These are phyloP conservation scores for Euclidium syriacum DNA, from an alignment of 345 rosid genomes.

Conservation along the genomic window DNA sequence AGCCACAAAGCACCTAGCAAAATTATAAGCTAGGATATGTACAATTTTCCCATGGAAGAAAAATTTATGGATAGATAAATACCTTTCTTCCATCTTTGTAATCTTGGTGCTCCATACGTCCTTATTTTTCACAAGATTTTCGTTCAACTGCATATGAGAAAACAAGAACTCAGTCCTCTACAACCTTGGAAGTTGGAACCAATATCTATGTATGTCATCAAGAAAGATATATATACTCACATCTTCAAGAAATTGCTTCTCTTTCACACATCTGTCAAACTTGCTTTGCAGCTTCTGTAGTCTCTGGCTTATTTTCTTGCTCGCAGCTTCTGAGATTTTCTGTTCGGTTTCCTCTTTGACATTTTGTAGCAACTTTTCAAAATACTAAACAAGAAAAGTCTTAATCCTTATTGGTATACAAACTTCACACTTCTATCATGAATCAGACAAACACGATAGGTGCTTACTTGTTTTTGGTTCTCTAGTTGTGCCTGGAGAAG, in stretches of 20 bases:
- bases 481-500: constrained; percentile 83
- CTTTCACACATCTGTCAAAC: constrained; percentile 68
- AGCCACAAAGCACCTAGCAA: too few species aligned
- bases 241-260: constrained; percentile 89
- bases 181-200: not conserved
- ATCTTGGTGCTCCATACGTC: constrained; percentile 82
- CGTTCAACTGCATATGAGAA: constrained; percentile 57
- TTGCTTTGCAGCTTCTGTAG: constrained; percentile 67
- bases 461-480: constrained; percentile 80
- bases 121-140: constrained; percentile 72
- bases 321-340: constrained; percentile 60
- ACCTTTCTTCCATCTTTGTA: constrained; percentile 73
- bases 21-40: not conserved
- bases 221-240: constrained; percentile 41
- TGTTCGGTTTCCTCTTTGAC: constrained; percentile 76
- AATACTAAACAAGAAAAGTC: constrained; percentile 45
- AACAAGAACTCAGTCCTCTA: not conserved
- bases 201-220: not conserved
- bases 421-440: not conserved
- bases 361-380: constrained; percentile 68
- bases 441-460: not conserved
- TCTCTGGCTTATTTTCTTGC: constrained; percentile 55
- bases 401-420: constrained; percentile 4
- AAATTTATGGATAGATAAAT: constrained; percentile 7
- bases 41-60: not conserved